Conservation (phyloP, 345 rosid genomes). For the Anacardium occidentale region DNA sequence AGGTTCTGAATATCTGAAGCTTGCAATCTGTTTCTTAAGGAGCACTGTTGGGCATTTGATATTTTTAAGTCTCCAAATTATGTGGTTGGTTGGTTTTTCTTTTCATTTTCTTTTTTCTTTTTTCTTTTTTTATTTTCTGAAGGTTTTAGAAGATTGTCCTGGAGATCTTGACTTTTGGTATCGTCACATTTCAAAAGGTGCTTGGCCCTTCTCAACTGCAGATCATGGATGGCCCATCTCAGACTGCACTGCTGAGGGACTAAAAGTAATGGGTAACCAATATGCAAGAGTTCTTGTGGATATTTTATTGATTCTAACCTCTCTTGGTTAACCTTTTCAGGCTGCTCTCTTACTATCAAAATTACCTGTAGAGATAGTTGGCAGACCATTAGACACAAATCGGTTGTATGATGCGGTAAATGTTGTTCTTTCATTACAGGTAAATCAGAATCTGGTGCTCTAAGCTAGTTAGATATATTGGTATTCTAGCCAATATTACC, state of each 20-base stretch:
- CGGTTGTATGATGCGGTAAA: constrained; percentile 78
- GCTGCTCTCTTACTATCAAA: constrained; percentile 71
- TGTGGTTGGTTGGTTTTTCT: constrained; percentile 17
- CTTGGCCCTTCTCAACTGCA: constrained; percentile 96
- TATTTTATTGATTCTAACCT: constrained; percentile 12
- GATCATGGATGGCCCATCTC: constrained; percentile 99
- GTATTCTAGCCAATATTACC: background rate
- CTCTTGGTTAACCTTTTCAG: constrained; percentile 36
- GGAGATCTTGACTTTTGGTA: constrained; percentile 82
- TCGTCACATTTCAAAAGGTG: constrained; percentile 98
- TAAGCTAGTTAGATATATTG: background rate
- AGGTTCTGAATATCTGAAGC: constrained; percentile 47
- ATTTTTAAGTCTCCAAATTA: background rate
- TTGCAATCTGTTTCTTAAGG: constrained; percentile 15
- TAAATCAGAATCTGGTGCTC: constrained; percentile 28
- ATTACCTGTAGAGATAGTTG: constrained; percentile 72
- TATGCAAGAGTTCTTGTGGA: background rate
- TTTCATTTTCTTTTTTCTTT: too few relatives aligned
- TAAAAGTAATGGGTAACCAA: constrained; percentile 55
- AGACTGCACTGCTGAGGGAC: constrained; percentile 92
- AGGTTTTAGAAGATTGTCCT: constrained; percentile 84
- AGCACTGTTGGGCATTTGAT: background rate
- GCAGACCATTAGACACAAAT: constrained; percentile 63
- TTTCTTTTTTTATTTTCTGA: constrained; percentile 21
- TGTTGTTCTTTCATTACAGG: constrained; percentile 88